Conservation (phyloP, 2,329 filamentous ascomycete species). For the Alternaria infectoria region DNA sequence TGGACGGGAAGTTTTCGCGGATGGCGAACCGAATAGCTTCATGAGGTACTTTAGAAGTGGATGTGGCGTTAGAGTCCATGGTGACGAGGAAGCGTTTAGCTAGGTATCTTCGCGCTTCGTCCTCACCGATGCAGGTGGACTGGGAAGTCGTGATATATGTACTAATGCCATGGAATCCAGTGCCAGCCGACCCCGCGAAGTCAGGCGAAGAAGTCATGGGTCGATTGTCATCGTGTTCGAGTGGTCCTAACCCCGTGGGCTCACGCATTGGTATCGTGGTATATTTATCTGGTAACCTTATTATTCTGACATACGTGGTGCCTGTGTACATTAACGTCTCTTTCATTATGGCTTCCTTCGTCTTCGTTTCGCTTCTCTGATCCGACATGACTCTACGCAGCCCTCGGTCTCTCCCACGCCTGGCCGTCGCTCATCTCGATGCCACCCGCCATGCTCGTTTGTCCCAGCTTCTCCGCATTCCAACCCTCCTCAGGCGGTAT, state of each 20-base stretch:
- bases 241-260: neutral
- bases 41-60: neutral
- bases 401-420: conserved; percentile 34
- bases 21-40: neutral
- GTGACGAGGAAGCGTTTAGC: neutral
- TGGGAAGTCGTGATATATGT: neutral
- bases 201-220: neutral
- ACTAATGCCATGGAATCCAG: neutral
- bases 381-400: neutral
- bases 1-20: neutral
- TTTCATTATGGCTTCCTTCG: neutral
- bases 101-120: neutral
- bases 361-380: neutral
- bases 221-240: neutral
- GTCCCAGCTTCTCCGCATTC: conserved; percentile 18
- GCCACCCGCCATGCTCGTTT: conserved; percentile 9
- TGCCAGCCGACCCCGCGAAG: neutral
- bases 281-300: neutral
- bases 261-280: neutral
- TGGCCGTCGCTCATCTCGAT: conserved; percentile 27
- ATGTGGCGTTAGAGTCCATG: neutral
- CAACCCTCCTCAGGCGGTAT: conserved; percentile 22
- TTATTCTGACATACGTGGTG: conserved; percentile 3
- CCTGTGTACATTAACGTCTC: neutral
- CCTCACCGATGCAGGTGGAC: no score